phyloP scores from a whole-genome alignment of 352 stramenopile genomes.

The Pythium aristosporum region DNA sequence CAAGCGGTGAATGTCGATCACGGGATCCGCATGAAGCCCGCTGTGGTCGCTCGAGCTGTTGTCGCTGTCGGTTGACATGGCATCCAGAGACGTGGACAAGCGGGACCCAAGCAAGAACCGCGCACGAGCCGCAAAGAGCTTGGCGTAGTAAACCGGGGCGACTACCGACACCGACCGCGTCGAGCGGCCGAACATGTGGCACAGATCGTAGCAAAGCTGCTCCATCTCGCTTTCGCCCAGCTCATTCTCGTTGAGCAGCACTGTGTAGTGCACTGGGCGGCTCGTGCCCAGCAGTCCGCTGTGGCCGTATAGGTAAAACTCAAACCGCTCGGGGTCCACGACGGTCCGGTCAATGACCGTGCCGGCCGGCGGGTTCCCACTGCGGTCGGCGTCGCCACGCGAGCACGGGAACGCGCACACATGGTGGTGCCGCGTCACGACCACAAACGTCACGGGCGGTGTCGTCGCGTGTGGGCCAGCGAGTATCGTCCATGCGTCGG shows the following conservation, averaged over 20 bases:
- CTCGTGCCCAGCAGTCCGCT: slow-evolving; percentile 7
- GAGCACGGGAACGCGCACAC: slow-evolving; percentile 6
- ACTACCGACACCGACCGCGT: slow-evolving; percentile 12
- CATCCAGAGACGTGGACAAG: not conserved
- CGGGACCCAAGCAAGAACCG: slow-evolving; percentile 6
- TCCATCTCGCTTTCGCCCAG: slow-evolving; percentile 1
- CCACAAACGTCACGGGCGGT: slow-evolving; percentile 12
- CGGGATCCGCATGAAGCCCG: slow-evolving; percentile 2
- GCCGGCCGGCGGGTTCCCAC: slow-evolving; percentile 12
- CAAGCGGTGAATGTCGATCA: slow-evolving; percentile 17
- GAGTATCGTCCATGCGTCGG: slow-evolving; percentile 10
- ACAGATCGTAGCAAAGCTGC: slow-evolving; percentile 11
- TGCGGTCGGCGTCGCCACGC: not conserved
- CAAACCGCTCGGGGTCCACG: slow-evolving; percentile 3
- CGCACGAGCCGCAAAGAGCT: slow-evolving; percentile 7
- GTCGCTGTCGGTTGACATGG: slow-evolving; percentile 21
- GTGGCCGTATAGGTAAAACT: slow-evolving; percentile 20
- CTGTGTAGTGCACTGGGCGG: slow-evolving; percentile 10
- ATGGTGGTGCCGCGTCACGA: slow-evolving; percentile 15
- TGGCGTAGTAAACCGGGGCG: slow-evolving; percentile 10
- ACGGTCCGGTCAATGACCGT: slow-evolving; percentile 11
- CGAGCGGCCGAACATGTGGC: slow-evolving; percentile 7
- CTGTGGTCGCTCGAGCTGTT: slow-evolving; percentile 10
- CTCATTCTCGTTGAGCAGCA: slow-evolving; percentile 5
- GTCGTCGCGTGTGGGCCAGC: not conserved